Conservation (phyloP, 1,139 yeast species). For the Casaregolazyma lundiana region DNA sequence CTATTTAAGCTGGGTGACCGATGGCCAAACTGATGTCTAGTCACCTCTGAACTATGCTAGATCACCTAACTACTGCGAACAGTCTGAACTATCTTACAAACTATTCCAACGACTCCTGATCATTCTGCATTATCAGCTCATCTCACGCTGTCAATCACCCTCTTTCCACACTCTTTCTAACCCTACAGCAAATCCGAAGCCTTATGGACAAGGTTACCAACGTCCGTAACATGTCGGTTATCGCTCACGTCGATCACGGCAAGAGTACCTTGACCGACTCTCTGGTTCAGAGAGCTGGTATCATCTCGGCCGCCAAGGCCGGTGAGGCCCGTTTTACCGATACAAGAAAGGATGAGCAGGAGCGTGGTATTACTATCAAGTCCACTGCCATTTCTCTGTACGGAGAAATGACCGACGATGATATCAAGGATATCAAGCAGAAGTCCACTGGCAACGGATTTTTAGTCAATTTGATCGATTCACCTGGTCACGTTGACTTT, state of each 20-base stretch:
- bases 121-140: not conserved
- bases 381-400: conserved; percentile 97
- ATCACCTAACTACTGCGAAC: too few relatives aligned
- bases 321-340: conserved; percentile 99
- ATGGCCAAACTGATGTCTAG: too few relatives aligned
- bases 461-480: conserved; percentile 97
- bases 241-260: conserved; percentile 99
- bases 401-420: conserved; percentile 87
- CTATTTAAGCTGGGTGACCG: too few relatives aligned
- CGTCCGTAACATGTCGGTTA: conserved; percentile 99
- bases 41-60: too few relatives aligned
- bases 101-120: not conserved
- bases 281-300: conserved; percentile 98
- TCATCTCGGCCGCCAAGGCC: conserved; percentile 98
- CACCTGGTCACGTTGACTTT: conserved; percentile 99
- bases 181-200: conserved; percentile 75
- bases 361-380: conserved; percentile 99
- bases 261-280: conserved; percentile 94
- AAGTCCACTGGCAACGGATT: conserved; percentile 92
- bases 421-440: conserved; percentile 91
- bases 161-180: not conserved
- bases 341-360: conserved; percentile 99
- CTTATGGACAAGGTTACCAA: conserved; percentile 99
- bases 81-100: too few relatives aligned
- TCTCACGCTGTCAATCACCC: not conserved